phyloP scores from a whole-genome alignment of 371 early-diverging fungal genomes.

The Circinella umbellata region DNA sequence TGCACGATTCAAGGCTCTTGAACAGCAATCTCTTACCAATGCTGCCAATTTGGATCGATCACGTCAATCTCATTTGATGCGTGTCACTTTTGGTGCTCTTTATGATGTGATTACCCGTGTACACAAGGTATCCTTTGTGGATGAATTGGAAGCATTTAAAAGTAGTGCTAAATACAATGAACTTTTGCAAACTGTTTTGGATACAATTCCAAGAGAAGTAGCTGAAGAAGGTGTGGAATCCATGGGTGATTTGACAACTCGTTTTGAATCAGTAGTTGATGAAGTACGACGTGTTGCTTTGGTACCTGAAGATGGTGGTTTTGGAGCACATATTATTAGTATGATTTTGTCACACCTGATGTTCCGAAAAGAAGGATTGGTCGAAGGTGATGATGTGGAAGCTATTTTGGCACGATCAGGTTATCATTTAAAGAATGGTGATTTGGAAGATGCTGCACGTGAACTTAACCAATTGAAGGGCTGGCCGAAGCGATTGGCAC shows the following conservation, averaged over 20 bases:
- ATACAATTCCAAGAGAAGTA: constrained; percentile 58
- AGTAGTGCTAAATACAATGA: constrained; percentile 56
- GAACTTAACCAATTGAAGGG: constrained; percentile 92
- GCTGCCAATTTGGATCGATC: constrained; percentile 57
- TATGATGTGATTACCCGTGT: constrained; percentile 41
- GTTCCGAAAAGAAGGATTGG: constrained; percentile 82
- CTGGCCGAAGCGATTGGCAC: constrained; percentile 86
- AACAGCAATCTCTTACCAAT: constrained; percentile 59
- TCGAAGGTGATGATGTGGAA: constrained; percentile 86
- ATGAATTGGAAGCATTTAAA: constrained; percentile 68
- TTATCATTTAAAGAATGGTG: constrained; percentile 70
- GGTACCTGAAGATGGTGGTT: constrained; percentile 86
- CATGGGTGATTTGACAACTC: constrained; percentile 65
- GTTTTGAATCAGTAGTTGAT: constrained; percentile 70
- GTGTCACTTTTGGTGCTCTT: constrained; percentile 54
- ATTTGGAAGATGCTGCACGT: constrained; percentile 84
- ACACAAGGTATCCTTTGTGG: constrained; percentile 60
- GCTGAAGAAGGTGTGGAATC: constrained; percentile 71
- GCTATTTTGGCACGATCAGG: constrained; percentile 79
- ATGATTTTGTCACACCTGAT: constrained; percentile 71
- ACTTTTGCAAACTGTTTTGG: constrained; percentile 63
- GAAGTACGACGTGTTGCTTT: constrained; percentile 78
- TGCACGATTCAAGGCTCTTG: constrained; percentile 74
- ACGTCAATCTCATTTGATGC: constrained; percentile 52
- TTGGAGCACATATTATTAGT: constrained; percentile 79